Evolutionary conservation across 148 eudicot species (phyloP).

Genomic region (Rhododendron ferrugineum): DNA sequence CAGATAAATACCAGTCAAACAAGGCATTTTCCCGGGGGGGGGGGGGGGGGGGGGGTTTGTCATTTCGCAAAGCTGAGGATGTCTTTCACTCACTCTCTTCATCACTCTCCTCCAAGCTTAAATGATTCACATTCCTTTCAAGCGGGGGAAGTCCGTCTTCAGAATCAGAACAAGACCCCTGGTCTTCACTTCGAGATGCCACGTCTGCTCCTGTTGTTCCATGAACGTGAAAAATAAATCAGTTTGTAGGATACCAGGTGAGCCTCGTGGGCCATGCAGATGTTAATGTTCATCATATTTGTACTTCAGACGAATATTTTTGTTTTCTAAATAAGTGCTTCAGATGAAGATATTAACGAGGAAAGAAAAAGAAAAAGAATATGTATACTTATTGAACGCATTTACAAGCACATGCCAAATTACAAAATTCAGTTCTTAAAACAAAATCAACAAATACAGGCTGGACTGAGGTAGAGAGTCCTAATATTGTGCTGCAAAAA

Average conservation of each 20-base stretch:
- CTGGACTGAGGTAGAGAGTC: background rate
- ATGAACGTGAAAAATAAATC: background rate
- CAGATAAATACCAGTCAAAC: background rate
- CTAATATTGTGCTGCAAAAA: background rate
- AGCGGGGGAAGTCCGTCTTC: conserved; percentile 94
- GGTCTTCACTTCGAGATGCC: conserved; percentile 32
- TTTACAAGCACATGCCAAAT: background rate
- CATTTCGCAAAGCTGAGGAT: background rate
- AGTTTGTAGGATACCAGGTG: background rate
- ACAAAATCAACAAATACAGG: background rate
- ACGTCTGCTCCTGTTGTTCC: conserved; percentile 22
- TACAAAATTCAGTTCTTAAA: background rate
- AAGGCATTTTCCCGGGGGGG: background rate
- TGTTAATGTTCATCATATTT: background rate
- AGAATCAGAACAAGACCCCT: conserved; percentile 47
- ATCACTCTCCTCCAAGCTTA: conserved; percentile 55
- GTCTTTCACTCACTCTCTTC: conserved; percentile 44
- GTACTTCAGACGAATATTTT: background rate
- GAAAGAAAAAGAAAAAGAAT: background rate
- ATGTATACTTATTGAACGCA: background rate
- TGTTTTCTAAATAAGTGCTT: background rate
- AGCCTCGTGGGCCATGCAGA: background rate
- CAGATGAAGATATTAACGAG: background rate
- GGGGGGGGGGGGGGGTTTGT: no score
- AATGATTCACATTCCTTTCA: conserved; percentile 79